A percentile compares a stretch with the other conserved stretches of the same genome.
Evolutionary conservation across 2,329 filamentous ascomycete genomes (phyloP).

Genomic region (Trichoderma sp.): DNA sequence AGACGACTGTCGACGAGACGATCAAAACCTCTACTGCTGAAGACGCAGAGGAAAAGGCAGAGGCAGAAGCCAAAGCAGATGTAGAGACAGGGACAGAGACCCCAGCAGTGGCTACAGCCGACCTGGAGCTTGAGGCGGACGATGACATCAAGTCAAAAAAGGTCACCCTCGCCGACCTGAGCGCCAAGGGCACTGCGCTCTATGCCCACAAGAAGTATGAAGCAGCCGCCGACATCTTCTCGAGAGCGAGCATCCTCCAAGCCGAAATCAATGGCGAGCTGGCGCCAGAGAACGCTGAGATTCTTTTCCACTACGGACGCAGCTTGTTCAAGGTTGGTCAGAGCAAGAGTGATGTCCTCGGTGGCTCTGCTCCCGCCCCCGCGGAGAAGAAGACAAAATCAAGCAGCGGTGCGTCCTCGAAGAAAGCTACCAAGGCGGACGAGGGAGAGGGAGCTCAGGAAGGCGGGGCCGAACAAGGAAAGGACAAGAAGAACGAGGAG

Average conservation of each 20-base stretch:
- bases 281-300: slow-evolving; percentile 83
- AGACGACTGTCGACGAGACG: slow-evolving; percentile 25
- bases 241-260: slow-evolving; percentile 84
- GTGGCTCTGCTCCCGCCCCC: slow-evolving; percentile 71
- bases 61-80: neutral
- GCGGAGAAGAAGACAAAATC: slow-evolving; percentile 49
- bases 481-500: slow-evolving; percentile 37
- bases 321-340: slow-evolving; percentile 92
- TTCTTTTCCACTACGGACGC: slow-evolving; percentile 91
- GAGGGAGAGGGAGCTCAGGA: slow-evolving; percentile 47
- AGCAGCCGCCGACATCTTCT: slow-evolving; percentile 82
- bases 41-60: neutral
- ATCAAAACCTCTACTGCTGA: neutral
- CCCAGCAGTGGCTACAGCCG: slow-evolving; percentile 22
- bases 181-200: slow-evolving; percentile 75
- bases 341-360: slow-evolving; percentile 90
- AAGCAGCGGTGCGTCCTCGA: slow-evolving; percentile 34
- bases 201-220: slow-evolving; percentile 89
- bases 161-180: slow-evolving; percentile 73
- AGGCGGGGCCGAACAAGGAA: slow-evolving; percentile 41
- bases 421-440: slow-evolving; percentile 41
- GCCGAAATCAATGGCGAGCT: slow-evolving; percentile 90
- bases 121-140: slow-evolving; percentile 30
- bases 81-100: neutral
- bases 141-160: slow-evolving; percentile 51